These are phyloP conservation scores for Verticillium albo-atrum DNA, from an alignment of 2,329 filamentous ascomycete genomes.

Conservation along the genomic window DNA sequence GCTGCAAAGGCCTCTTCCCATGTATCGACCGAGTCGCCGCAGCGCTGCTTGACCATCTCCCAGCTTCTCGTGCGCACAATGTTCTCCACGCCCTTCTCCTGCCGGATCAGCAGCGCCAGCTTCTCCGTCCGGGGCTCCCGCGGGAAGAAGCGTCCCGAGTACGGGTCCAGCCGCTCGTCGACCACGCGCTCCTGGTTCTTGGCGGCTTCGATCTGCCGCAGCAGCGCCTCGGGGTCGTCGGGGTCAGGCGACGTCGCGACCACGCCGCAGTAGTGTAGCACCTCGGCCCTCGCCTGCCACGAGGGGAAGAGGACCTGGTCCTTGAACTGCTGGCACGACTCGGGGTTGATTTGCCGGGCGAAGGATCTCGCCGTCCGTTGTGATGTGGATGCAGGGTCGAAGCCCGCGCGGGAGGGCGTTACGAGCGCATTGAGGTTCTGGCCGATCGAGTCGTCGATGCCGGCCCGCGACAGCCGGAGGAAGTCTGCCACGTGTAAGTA, in stretches of 20 bases:
- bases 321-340: constrained; percentile 69
- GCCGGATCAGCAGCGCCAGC: constrained; percentile 67
- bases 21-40: constrained; percentile 50
- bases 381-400: constrained; percentile 76
- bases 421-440: constrained; percentile 89
- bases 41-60: constrained; percentile 72
- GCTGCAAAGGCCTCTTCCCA: constrained; percentile 63
- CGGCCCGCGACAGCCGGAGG: constrained; percentile 74
- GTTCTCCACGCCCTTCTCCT: constrained; percentile 71
- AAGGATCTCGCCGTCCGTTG: constrained; percentile 49
- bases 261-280: constrained; percentile 82
- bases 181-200: constrained; percentile 69
- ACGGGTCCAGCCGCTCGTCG: constrained; percentile 88
- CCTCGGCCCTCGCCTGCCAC: constrained; percentile 79
- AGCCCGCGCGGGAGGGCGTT: constrained; percentile 66
- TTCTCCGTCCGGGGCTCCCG: constrained; percentile 75
- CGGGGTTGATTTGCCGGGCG: constrained; percentile 50
- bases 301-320: constrained; percentile 77
- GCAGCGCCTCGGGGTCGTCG: constrained; percentile 71
- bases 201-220: constrained; percentile 66
- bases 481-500: constrained; percentile 60
- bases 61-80: constrained; percentile 82
- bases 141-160: constrained; percentile 78
- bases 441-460: constrained; percentile 88
- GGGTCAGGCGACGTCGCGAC: constrained; percentile 87